Percentiles rank a stretch among this genome's conserved stretches.
These are phyloP conservation scores for Malassezia vespertilionis DNA, from an alignment of 1,284 basidiomycete genomes.

Conservation along the genomic window DNA sequence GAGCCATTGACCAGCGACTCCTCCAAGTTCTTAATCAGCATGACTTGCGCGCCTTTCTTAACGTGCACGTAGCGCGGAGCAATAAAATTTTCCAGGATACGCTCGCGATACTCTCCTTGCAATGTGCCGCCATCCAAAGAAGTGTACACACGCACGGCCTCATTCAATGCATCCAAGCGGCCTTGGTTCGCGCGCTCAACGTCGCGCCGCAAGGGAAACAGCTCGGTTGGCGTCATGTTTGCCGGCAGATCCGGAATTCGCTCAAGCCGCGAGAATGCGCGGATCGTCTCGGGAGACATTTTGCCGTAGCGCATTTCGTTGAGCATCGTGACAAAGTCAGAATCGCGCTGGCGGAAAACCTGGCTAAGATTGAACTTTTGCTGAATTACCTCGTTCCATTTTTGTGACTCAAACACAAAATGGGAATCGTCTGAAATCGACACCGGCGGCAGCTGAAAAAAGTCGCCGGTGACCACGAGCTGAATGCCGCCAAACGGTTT, in stretches of 20 bases:
- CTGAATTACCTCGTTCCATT: constrained; percentile 67
- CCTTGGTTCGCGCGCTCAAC: constrained; percentile 62
- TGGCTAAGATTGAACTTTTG: constrained; percentile 74
- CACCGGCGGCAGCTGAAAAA: constrained; percentile 92
- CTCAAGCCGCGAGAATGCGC: constrained; percentile 25
- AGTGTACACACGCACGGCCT: constrained; percentile 24
- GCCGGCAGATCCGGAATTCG: constrained; percentile 23
- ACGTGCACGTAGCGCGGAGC: constrained; percentile 52
- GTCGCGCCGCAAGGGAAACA: constrained; percentile 71
- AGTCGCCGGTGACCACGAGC: constrained; percentile 85
- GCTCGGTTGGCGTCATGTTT: constrained; percentile 37
- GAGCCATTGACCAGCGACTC: constrained; percentile 71
- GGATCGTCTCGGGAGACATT: constrained; percentile 30
- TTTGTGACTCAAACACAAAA: constrained; percentile 61
- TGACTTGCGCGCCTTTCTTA: constrained; percentile 58
- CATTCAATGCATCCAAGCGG: constrained; percentile 52
- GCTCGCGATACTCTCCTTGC: constrained; percentile 20
- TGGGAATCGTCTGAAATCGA: constrained; percentile 48
- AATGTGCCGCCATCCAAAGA: constrained; percentile 30
- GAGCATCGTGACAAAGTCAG: constrained; percentile 33
- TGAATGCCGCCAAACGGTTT: constrained; percentile 87
- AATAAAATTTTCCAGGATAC: constrained; percentile 31
- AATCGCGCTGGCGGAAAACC: constrained; percentile 65
- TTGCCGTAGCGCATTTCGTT: constrained; percentile 38
- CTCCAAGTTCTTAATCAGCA: constrained; percentile 68